Conservation (phyloP, 306 rosid species). For the Quercus ilex region DNA sequence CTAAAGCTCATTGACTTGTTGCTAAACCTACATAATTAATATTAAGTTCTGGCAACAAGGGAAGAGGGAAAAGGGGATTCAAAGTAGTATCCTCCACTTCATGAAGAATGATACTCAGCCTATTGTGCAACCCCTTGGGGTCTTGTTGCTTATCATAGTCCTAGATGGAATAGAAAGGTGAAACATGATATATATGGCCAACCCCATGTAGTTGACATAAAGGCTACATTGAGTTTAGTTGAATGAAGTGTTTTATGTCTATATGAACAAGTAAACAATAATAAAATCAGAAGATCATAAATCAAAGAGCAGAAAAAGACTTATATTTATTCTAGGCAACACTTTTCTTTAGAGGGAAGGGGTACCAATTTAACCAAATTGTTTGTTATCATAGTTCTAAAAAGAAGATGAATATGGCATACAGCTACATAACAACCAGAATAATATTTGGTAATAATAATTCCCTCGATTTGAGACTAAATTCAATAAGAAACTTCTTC, state of each 20-base stretch:
- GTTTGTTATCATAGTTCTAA: neutral
- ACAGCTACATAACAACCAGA: conserved; percentile 3
- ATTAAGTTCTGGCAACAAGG: no score
- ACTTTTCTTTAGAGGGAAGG: neutral
- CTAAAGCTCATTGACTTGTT: no score
- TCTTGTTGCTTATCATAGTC: neutral
- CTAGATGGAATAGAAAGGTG: conserved; percentile 1
- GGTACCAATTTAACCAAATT: neutral
- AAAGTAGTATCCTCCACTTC: no score
- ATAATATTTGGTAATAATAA: neutral
- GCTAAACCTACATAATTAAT: no score
- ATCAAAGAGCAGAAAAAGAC: neutral
- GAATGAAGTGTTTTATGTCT: neutral
- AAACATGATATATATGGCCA: neutral
- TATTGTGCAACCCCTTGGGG: no score
- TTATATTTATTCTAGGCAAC: neutral
- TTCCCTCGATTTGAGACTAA: neutral
- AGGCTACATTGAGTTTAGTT: neutral
- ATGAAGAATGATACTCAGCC: no score
- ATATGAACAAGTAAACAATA: neutral
- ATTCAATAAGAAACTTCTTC: neutral
- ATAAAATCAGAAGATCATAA: conserved; percentile 10
- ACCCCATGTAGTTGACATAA: neutral
- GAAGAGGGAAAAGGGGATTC: no score
- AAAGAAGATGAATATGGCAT: neutral